Evolutionary conservation across 441 rosid species (phyloP).

Genomic region (Pelargonium exstipulatum): DNA sequence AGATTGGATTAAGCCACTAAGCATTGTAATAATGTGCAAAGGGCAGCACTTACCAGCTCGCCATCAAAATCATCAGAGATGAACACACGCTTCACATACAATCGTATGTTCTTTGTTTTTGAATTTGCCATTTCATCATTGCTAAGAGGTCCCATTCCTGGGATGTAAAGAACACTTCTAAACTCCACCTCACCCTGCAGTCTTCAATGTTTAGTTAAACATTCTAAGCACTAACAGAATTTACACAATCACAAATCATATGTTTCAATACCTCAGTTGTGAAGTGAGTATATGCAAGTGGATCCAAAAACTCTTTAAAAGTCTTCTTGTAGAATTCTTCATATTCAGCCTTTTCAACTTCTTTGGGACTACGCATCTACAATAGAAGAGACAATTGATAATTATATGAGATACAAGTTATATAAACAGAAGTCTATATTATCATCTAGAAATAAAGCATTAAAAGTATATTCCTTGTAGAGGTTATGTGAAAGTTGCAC

Average conservation of each 20-base stretch:
- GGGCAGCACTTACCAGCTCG: slow-evolving; percentile 69
- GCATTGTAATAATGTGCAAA: too few species aligned
- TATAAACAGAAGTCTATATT: background rate
- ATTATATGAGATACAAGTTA: too few species aligned
- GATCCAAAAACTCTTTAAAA: slow-evolving; percentile 88
- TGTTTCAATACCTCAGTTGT: slow-evolving; percentile 62
- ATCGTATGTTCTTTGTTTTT: slow-evolving; percentile 80
- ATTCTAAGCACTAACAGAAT: slow-evolving; percentile 14
- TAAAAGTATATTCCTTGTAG: background rate
- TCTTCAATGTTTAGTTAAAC: too few species aligned
- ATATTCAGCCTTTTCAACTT: slow-evolving; percentile 75
- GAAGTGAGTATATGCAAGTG: slow-evolving; percentile 74
- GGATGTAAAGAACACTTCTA: slow-evolving; percentile 82
- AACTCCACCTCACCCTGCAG: slow-evolving; percentile 99
- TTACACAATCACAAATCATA: background rate
- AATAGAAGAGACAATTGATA: slow-evolving; percentile 11
- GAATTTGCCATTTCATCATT: slow-evolving; percentile 80
- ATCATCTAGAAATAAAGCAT: background rate
- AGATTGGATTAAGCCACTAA: too few species aligned
- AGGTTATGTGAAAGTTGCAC: background rate
- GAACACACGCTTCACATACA: slow-evolving; percentile 92
- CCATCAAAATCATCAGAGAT: slow-evolving; percentile 99
- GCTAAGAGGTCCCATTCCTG: slow-evolving; percentile 98
- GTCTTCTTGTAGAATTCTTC: slow-evolving; percentile 89
- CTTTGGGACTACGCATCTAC: slow-evolving; percentile 83